Base-by-base conservation (phyloP, 306 rosid species). In the Fagus sylvatica region DNA sequence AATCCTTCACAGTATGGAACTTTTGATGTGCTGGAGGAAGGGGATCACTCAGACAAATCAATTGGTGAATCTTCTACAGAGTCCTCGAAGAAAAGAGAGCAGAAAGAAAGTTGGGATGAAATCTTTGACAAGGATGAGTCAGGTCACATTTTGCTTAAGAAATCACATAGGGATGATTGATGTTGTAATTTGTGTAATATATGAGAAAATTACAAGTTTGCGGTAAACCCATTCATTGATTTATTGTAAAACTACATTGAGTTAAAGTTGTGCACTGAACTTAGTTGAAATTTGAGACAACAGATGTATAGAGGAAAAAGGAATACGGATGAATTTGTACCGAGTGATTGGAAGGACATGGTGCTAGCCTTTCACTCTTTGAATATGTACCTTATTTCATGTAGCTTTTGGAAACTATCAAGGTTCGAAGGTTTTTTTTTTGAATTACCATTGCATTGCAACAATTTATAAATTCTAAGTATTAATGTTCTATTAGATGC, bases 1-100 rank as follows among this genome's bases (percentile, higher is more conserved):
- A 43, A 87, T 28, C 89, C 93, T 51, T 90, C 89, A n/a, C 81
- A 73, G 0, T 94, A 94, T 16, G 97, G 98, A 51, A 94, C 98
- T 78, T 94, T 91, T 70, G 87, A 81, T n/a, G 88, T 72, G 17
- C 84, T 33, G 19, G 88, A 70, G 59, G 88, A 78, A 37, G 87
- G 79, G 28, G 88, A 87, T 49, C 64, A 73, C 64, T 87, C 89
- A 0, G 68, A 70, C 12, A 84, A 72, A 74, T 87, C 91, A 7
- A 78, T 79, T 53, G 91, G 83, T 2, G 88, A 83, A 76, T 86
- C 94, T 69, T 83, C 95, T 53, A 2, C 60, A 9, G 74, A 82
- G 57, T 86, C 92, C 6, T 66, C 86, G 7, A 83, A 80, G 74
- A 91, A 80, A 75, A 73, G 86, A 59, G 79, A 64, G 74, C 71